Percentiles rank a stretch among this genome's conserved stretches.
phyloP scores from a whole-genome alignment of 768 basidiomycete genomes.

The Russula earlei region DNA sequence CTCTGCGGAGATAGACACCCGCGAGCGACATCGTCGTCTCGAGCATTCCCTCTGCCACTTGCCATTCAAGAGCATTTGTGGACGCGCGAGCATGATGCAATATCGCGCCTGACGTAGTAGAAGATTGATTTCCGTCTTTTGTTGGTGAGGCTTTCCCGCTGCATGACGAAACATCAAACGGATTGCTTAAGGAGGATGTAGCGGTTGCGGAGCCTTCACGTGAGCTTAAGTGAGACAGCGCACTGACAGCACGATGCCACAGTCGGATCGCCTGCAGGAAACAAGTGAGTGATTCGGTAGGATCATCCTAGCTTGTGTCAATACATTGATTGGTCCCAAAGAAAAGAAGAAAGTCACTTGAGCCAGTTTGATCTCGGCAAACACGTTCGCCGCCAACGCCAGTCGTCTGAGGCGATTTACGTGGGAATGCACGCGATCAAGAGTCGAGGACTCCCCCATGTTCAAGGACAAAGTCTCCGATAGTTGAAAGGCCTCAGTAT shows the following conservation, averaged over 20 bases:
- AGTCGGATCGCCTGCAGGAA: slow-evolving; percentile 65
- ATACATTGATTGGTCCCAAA: not conserved
- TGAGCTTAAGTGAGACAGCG: slow-evolving; percentile 49
- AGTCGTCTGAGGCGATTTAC: slow-evolving; percentile 55
- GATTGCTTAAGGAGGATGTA: slow-evolving; percentile 38
- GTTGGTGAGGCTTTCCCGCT: slow-evolving; percentile 35
- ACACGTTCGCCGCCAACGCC: slow-evolving; percentile 62
- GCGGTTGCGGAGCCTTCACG: slow-evolving; percentile 23
- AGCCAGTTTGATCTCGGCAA: slow-evolving; percentile 57
- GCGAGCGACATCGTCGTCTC: slow-evolving; percentile 55
- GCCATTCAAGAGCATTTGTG: slow-evolving; percentile 61
- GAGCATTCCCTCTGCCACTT: slow-evolving; percentile 63
- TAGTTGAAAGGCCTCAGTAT: slow-evolving; percentile 49
- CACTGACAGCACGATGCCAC: slow-evolving; percentile 73
- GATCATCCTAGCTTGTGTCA: slow-evolving; percentile 43
- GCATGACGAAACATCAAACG: slow-evolving; percentile 42
- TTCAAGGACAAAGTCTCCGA: slow-evolving; percentile 33
- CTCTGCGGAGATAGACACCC: slow-evolving; percentile 57
- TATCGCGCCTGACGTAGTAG: slow-evolving; percentile 16
- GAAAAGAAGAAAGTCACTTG: slow-evolving; percentile 34
- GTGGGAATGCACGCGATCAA: slow-evolving; percentile 49
- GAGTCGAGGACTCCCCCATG: slow-evolving; percentile 42
- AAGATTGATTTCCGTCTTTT: slow-evolving; percentile 22
- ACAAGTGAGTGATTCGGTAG: slow-evolving; percentile 43
- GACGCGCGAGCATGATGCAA: slow-evolving; percentile 25